Evolutionary conservation across 768 basidiomycete species (phyloP).

Genomic region (Pleurotus citrinopileatus): DNA sequence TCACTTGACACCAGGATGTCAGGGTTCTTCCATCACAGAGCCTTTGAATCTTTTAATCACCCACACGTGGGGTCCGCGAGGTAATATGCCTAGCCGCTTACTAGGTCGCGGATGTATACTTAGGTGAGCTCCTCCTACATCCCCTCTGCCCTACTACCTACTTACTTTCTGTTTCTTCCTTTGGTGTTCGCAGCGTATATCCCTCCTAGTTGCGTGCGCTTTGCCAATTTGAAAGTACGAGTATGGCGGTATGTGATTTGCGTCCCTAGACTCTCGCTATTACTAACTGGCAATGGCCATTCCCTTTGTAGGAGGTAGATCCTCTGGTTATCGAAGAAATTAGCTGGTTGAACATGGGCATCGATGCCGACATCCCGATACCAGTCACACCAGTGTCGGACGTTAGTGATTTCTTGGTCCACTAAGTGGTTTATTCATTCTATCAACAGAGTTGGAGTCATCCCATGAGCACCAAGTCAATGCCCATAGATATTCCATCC

Average conservation of each 20-base stretch:
- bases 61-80: conserved; percentile 8
- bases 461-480: not conserved
- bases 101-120: conserved; percentile 1
- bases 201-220: not conserved
- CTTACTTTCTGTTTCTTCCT: conserved; percentile 3
- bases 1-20: conserved; percentile 1
- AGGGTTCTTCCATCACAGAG: conserved; percentile 7
- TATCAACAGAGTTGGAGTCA: conserved; percentile 1
- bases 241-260: conserved; percentile 1
- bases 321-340: conserved; percentile 8
- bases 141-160: conserved; percentile 6
- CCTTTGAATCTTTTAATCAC: conserved; percentile 9
- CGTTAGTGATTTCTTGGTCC: not conserved
- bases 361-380: conserved; percentile 4
- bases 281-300: not conserved
- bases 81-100: conserved; percentile 6
- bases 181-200: not conserved
- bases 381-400: conserved; percentile 1
- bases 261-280: not conserved
- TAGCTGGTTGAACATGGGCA: conserved; percentile 8
- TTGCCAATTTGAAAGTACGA: not conserved
- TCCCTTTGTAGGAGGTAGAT: conserved; percentile 3
- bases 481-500: conserved; percentile 2
- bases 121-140: not conserved
- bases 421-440: not conserved